Conservation (phyloP, 441 rosid genomes). For the Adansonia gregorii region DNA sequence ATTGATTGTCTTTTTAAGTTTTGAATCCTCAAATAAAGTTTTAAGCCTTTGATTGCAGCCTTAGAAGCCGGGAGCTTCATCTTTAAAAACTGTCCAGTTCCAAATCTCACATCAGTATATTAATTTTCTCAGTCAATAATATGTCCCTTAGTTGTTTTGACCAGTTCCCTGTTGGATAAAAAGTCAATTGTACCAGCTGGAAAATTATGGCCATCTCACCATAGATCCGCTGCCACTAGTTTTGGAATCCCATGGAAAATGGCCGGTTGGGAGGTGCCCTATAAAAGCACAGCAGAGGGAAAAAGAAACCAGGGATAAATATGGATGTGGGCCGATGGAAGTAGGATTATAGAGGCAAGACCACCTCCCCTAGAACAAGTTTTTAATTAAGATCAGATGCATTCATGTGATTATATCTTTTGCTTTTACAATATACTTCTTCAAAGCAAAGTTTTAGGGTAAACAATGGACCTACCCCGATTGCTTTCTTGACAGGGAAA, state of each 20-base stretch:
- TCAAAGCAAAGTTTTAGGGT: conserved; percentile 33
- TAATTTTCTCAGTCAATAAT: not conserved
- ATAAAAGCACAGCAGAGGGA: not conserved
- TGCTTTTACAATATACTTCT: conserved; percentile 33
- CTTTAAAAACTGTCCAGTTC: not conserved
- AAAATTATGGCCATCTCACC: not conserved
- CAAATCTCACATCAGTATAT: not conserved
- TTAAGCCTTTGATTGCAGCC: not conserved
- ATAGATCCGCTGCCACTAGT: not conserved
- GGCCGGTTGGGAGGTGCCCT: not conserved
- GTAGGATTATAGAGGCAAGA: not conserved
- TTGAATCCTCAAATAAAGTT: not conserved
- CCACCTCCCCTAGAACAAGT: not conserved
- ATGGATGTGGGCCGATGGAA: conserved; percentile 18
- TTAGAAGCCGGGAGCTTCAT: not conserved
- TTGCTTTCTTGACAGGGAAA: conserved; percentile 45
- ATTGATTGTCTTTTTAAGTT: not conserved
- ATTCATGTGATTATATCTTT: conserved; percentile 33
- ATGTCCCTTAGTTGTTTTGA: not conserved
- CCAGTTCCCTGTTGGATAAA: not conserved
- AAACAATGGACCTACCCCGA: conserved; percentile 33
- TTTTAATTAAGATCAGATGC: conserved; percentile 30
- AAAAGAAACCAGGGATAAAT: not conserved
- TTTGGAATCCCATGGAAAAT: not conserved
- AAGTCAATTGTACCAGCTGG: conserved; percentile 15